Evolutionary conservation across 352 stramenopile genomes (phyloP), one percentile per base, ranked within the genome.

Genomic region (Globisporangium alternatum): DNA sequence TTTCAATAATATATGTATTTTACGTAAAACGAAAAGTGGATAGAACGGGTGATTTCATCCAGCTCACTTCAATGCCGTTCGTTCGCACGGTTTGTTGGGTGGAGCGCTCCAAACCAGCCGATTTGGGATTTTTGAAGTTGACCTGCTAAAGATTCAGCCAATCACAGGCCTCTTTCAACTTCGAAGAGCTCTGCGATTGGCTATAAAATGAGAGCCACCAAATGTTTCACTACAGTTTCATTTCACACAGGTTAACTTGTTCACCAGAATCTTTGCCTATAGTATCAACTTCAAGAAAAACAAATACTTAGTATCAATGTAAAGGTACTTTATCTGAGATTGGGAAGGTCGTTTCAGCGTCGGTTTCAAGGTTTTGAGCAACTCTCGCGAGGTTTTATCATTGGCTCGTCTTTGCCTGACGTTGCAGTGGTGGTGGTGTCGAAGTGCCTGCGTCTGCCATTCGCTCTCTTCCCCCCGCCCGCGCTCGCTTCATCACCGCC

Each of bases 401-500:
- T 15, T 56, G 49, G 49, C 49, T 21, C 39, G 39, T 45, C 39
- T 45, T 49, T 60, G 54, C 13, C 37, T 61, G 56, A 53, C 41
- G 56, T 51, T 62, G 39, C 44, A 51, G 45, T 43, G 43, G 39
- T 56, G 49, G 28, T 57, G 51, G 51, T 57, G 51, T 57, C 51
- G 19, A 57, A 57, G 51, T 57, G 51, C 53, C 8, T 17, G 33
- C 35, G 35, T 41, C 35, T 35, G 54, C 54, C 45, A 59, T 44
- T 43, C 41, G 37, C 44, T 33, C 54, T 60, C 25, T 28, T 39
- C 47, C 61, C 54, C 58, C 21, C 55, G 25, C 10, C 33, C 49
- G 6, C 49, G 25, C 28, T 31, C 45, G 45, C 45, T 15, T 7
- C 49, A 31, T 21, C 49, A n/a, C 41, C 33, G 37, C 39, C 35